Evolutionary conservation across 2,329 filamentous ascomycete genomes (phyloP).

Genomic region (Botryotinia narcissicola): DNA sequence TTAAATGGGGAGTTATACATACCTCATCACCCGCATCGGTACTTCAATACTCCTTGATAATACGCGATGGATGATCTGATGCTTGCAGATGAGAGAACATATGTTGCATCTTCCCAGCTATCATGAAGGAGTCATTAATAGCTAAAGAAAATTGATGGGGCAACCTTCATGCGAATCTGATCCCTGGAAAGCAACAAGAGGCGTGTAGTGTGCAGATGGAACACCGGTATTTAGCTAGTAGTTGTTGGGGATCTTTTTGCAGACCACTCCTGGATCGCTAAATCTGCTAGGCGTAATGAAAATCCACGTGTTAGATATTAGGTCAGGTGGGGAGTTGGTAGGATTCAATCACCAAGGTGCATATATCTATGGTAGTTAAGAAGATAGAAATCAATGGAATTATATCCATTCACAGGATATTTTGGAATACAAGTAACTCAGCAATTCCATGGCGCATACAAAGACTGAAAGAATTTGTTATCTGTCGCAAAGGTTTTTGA

Average conservation of each 20-base stretch:
- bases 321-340: no score
- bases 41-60: neutral
- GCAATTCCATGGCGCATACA: neutral
- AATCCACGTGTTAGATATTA: neutral
- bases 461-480: neutral
- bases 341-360: neutral
- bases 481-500: neutral
- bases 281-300: neutral
- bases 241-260: neutral
- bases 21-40: neutral
- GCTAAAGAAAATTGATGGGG: neutral
- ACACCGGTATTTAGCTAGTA: neutral
- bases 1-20: neutral
- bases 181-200: neutral
- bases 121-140: neutral
- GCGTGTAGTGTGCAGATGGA: neutral
- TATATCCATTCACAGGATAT: neutral
- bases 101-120: neutral
- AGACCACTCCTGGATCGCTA: neutral
- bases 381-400: neutral
- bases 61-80: neutral
- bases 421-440: neutral
- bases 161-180: neutral
- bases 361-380: neutral
- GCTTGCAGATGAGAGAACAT: neutral